Evolutionary conservation across 2,329 filamentous ascomycete species (phyloP).

Genomic region (Penicillium brasilianum): DNA sequence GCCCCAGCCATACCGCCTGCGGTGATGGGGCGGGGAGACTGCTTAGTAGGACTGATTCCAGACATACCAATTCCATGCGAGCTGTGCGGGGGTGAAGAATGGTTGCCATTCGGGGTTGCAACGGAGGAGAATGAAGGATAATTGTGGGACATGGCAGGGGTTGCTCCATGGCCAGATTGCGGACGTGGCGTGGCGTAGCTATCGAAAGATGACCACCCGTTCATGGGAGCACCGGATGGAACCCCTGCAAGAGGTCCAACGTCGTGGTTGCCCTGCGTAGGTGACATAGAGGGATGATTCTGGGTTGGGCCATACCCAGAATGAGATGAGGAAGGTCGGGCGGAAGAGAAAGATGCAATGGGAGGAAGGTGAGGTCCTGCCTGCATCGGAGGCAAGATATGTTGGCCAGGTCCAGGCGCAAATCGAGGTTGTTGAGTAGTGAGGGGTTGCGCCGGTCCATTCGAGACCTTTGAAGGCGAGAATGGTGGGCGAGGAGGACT

Average conservation of each 20-base stretch:
- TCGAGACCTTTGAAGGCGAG: conserved; percentile 40
- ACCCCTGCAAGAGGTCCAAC: conserved; percentile 53
- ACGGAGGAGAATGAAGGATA: conserved; percentile 40
- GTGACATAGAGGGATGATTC: conserved; percentile 54
- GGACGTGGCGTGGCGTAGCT: conserved; percentile 39
- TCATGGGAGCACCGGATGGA: conserved; percentile 38
- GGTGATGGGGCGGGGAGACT: conserved; percentile 48
- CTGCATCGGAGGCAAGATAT: conserved; percentile 34
- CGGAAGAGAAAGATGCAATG: conserved; percentile 40
- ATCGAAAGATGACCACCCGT: conserved; percentile 42
- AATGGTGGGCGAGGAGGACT: conserved; percentile 38
- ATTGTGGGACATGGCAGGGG: conserved; percentile 37
- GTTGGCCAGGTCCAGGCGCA: conserved; percentile 22
- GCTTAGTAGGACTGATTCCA: conserved; percentile 54
- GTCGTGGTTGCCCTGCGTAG: conserved; percentile 56
- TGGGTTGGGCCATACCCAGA: conserved; percentile 46
- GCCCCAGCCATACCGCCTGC: conserved; percentile 41
- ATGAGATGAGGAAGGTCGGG: conserved; percentile 50
- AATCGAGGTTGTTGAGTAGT: conserved; percentile 32
- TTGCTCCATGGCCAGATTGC: conserved; percentile 34
- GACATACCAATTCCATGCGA: conserved; percentile 47
- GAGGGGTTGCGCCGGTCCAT: conserved; percentile 35
- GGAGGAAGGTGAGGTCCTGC: conserved; percentile 39
- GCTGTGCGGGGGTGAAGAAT: conserved; percentile 45
- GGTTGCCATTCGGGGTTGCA: conserved; percentile 39